Percentiles rank a stretch among this genome's conserved stretches.
Evolutionary conservation across 441 rosid species (phyloP).

Genomic region (Mallotus repandus): DNA sequence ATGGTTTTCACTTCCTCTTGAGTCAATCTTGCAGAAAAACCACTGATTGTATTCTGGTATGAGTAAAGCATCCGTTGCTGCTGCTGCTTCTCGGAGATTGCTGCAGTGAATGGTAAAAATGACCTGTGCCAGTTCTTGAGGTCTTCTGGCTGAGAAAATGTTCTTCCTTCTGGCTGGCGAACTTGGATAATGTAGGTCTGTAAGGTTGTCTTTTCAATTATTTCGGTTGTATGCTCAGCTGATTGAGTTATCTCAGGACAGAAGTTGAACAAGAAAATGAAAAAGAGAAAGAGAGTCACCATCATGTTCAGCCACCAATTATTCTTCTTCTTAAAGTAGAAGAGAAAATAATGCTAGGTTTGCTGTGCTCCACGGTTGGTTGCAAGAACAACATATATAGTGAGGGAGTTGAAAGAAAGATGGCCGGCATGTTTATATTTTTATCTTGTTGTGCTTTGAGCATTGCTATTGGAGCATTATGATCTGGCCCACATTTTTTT

Average conservation of each 20-base stretch:
- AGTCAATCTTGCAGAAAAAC: slow-evolving; percentile 39
- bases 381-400: not conserved
- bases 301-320: slow-evolving; percentile 10
- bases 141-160: slow-evolving; percentile 22
- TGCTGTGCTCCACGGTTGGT: not conserved
- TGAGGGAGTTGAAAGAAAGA: not conserved
- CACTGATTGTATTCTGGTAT: slow-evolving; percentile 32
- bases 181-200: slow-evolving; percentile 32
- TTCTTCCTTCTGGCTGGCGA: slow-evolving; percentile 20
- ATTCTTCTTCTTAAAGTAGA: slow-evolving; percentile 5
- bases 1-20: slow-evolving; percentile 34
- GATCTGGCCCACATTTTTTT: not conserved
- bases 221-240: slow-evolving; percentile 14
- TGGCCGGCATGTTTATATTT: slow-evolving; percentile 20
- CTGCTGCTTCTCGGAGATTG: slow-evolving; percentile 16
- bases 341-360: slow-evolving; percentile 1
- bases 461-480: slow-evolving; percentile 11
- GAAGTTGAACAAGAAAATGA: slow-evolving; percentile 19
- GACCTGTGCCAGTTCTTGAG: slow-evolving; percentile 25
- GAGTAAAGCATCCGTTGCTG: slow-evolving; percentile 33
- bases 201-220: slow-evolving; percentile 9
- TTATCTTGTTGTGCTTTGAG: slow-evolving; percentile 8
- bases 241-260: slow-evolving; percentile 17
- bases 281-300: slow-evolving; percentile 5
- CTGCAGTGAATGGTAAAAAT: slow-evolving; percentile 22